Evolutionary conservation across 805 yeast genomes (phyloP).

Genomic region (Candida sphagnicola): DNA sequence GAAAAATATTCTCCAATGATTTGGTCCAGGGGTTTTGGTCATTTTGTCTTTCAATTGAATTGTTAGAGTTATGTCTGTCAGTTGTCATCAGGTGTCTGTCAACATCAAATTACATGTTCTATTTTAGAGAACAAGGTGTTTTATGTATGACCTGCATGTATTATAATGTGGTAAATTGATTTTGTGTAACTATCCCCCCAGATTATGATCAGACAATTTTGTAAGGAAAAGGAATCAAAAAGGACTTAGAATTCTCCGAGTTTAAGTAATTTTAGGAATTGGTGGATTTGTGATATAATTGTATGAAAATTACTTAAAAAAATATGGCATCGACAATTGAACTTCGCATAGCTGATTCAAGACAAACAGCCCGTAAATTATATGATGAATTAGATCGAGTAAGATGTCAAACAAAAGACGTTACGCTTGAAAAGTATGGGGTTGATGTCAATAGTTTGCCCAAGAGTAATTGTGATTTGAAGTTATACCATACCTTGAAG

Average conservation of each 20-base stretch:
- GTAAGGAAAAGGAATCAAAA: no score
- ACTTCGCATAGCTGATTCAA: constrained; percentile 20
- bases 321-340: constrained; percentile 1
- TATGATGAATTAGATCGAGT: constrained; percentile 46
- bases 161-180: background rate
- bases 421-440: constrained; percentile 40
- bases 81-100: no score
- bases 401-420: constrained; percentile 41
- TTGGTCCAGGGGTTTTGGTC: no score
- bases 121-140: no score
- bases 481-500: constrained; percentile 34
- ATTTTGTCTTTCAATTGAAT: no score
- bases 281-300: background rate
- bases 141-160: background rate
- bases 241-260: no score
- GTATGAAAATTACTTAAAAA: background rate
- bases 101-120: no score
- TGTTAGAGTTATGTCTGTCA: no score
- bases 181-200: background rate
- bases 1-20: no score
- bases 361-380: constrained; percentile 44
- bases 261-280: no score
- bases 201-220: no score
- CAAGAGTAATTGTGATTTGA: constrained; percentile 19
- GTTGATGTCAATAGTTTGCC: constrained; percentile 29